These are phyloP conservation scores for Sporothrix dimorphospora DNA, from an alignment of 2,329 filamentous ascomycete genomes.

Conservation along the genomic window DNA sequence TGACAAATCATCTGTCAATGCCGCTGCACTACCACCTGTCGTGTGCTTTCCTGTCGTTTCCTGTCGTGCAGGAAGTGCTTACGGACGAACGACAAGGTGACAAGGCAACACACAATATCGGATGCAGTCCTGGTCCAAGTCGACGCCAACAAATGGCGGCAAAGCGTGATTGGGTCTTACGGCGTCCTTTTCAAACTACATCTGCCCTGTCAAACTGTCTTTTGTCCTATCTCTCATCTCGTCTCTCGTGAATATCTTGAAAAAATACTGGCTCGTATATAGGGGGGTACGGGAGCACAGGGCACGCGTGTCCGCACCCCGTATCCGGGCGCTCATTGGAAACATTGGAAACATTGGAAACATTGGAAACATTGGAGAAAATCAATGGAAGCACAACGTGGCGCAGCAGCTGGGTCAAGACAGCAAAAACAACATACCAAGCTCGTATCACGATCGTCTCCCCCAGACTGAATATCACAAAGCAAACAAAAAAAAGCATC, in stretches of 20 bases:
- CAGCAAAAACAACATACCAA: neutral
- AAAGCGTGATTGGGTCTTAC: neutral
- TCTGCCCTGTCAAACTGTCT: conserved; percentile 14
- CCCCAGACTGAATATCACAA: neutral
- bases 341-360: neutral
- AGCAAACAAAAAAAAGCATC: neutral
- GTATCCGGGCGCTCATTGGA: neutral
- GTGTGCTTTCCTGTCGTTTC: neutral
- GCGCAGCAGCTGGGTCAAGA: conserved; percentile 12
- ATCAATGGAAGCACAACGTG: neutral
- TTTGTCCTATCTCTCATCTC: neutral
- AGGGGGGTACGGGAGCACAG: neutral
- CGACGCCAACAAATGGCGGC: neutral
- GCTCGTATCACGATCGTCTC: neutral
- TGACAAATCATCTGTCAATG: conserved; percentile 5
- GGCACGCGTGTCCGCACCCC: neutral
- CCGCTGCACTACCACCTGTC: neutral
- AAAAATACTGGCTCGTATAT: neutral
- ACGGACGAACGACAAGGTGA: neutral
- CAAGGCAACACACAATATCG: conserved; percentile 2
- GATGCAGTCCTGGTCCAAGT: neutral
- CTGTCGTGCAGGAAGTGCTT: conserved; percentile 7
- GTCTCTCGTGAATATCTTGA: neutral
- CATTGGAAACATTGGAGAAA: neutral
- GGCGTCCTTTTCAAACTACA: neutral